Evolutionary conservation across 306 rosid genomes (phyloP).

Genomic region (Sicyos baderoa): DNA sequence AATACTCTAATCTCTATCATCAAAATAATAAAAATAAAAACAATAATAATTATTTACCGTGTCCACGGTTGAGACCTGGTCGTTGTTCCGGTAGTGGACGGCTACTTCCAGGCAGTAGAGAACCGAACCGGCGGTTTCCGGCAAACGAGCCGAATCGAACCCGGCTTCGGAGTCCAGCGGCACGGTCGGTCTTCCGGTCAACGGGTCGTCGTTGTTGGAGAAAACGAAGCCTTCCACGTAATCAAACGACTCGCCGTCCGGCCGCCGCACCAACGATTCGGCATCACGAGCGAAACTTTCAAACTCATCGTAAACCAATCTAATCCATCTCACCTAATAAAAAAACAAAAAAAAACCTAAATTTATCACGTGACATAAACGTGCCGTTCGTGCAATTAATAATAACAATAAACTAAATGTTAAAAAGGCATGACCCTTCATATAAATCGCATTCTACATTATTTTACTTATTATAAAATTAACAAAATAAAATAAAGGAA

Average conservation of each 20-base stretch:
- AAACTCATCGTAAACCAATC: slow-evolving; percentile 69
- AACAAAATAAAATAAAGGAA: no score
- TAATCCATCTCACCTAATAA: slow-evolving; percentile 85
- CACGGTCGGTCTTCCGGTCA: slow-evolving; percentile 65
- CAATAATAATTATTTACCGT: slow-evolving; percentile 34
- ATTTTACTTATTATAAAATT: no score
- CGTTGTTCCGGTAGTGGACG: slow-evolving; percentile 44
- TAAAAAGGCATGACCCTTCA: no score
- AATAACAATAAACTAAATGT: no score
- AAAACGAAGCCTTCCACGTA: slow-evolving; percentile 95
- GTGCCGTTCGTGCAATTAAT: slow-evolving; percentile 8
- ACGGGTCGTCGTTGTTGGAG: slow-evolving; percentile 57
- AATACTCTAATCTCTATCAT: not conserved
- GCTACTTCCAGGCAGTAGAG: slow-evolving; percentile 87
- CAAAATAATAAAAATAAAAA: no score
- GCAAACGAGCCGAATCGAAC: slow-evolving; percentile 42
- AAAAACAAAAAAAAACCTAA: not conserved
- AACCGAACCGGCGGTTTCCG: slow-evolving; percentile 48
- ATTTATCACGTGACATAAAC: slow-evolving; percentile 22
- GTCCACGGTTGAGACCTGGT: slow-evolving; percentile 39
- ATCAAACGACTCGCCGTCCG: slow-evolving; percentile 63
- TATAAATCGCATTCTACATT: no score
- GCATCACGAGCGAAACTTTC: slow-evolving; percentile 63
- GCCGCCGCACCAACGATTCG: slow-evolving; percentile 54
- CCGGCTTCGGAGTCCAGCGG: slow-evolving; percentile 37